These are phyloP conservation scores for Kwoniella sp. DNA, from an alignment of 768 basidiomycete species.

Conservation along the genomic window DNA sequence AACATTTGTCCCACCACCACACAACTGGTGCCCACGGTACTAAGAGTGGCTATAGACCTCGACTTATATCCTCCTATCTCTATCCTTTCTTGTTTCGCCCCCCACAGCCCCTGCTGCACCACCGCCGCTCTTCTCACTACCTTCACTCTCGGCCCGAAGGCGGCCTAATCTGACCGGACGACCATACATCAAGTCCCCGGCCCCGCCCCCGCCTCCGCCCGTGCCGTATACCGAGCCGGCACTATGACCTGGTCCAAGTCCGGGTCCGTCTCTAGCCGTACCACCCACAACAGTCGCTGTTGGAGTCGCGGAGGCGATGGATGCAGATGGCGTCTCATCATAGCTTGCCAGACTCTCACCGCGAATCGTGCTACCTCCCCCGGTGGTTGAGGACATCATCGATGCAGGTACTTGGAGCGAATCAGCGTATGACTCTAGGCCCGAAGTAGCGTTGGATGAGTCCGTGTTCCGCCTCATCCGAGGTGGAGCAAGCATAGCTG, in stretches of 20 bases:
- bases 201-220: neutral
- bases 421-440: neutral
- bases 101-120: neutral
- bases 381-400: constrained; percentile 14
- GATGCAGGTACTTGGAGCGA: neutral
- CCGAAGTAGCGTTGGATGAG: neutral
- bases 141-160: constrained; percentile 19
- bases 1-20: too few relatives aligned
- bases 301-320: neutral
- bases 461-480: neutral
- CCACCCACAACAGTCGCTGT: neutral
- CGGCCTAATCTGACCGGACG: constrained; percentile 11
- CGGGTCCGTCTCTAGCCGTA: neutral
- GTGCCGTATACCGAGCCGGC: neutral
- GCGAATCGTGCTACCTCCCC: constrained; percentile 16
- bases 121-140: constrained; percentile 2
- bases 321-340: constrained; percentile 18
- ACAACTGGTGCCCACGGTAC: too few relatives aligned
- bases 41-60: too few relatives aligned
- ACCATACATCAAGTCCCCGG: constrained; percentile 19
- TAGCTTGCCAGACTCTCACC: constrained; percentile 26
- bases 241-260: neutral
- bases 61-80: neutral
- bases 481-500: neutral
- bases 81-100: neutral